Conservation (phyloP, 352 stramenopile genomes). For the Hyaloperonospora arabidopsidis region DNA sequence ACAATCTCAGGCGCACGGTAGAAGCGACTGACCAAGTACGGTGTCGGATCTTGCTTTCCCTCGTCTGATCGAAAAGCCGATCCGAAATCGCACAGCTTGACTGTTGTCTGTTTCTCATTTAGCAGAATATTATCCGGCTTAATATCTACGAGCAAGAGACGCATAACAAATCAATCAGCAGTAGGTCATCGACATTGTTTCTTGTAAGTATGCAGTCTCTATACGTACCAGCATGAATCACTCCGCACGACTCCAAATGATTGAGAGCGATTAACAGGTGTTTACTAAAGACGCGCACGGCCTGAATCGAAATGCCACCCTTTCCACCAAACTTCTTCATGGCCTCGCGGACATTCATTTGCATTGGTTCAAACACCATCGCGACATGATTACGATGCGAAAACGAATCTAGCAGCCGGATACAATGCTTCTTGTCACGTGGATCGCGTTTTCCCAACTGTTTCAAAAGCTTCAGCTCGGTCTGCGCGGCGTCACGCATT, state of each 20-base stretch:
- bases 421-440: slow-evolving; percentile 78
- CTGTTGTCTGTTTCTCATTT: slow-evolving; percentile 90
- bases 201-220: background rate
- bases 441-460: slow-evolving; percentile 61
- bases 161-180: slow-evolving; percentile 2
- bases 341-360: slow-evolving; percentile 94
- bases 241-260: slow-evolving; percentile 57
- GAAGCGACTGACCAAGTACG: slow-evolving; percentile 98
- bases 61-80: slow-evolving; percentile 90
- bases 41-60: slow-evolving; percentile 90
- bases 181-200: background rate
- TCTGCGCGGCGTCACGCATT: slow-evolving; percentile 94
- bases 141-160: slow-evolving; percentile 67
- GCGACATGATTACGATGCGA: slow-evolving; percentile 92
- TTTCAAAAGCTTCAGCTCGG: slow-evolving; percentile 73
- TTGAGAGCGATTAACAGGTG: slow-evolving; percentile 73
- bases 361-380: slow-evolving; percentile 95
- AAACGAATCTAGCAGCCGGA: slow-evolving; percentile 80
- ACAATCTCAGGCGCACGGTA: slow-evolving; percentile 96
- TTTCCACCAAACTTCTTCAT: slow-evolving; percentile 88
- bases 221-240: slow-evolving; percentile 89
- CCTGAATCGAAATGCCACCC: slow-evolving; percentile 73
- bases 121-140: slow-evolving; percentile 98
- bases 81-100: slow-evolving; percentile 98
- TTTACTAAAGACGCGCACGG: slow-evolving; percentile 79